Evolutionary conservation across 169 alveolate genomes (phyloP), one percentile per base, ranked within the genome.

Genomic region (Eimeria tenella): DNA sequence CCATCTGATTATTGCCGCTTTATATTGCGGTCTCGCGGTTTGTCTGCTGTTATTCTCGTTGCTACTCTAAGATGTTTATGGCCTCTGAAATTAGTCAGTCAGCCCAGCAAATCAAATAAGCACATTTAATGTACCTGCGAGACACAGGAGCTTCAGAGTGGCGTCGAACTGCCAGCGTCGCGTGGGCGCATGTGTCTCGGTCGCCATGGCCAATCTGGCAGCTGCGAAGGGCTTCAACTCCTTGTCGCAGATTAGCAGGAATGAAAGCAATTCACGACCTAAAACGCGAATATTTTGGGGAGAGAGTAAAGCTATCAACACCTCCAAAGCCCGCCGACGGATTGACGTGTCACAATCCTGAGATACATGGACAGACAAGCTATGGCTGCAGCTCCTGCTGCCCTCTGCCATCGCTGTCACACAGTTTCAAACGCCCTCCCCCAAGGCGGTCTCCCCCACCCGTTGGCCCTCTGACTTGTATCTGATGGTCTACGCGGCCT

Each of bases 341-440:
- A 99, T 98, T 13, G 99, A 98, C 56, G 98, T 95, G 97, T 99
- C 99, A 73, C 98, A 98, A 93, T 99, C 99, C 94, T 98, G 98
- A 63, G 98, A 94, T 31, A 31, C 42, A 31, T 31, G 42, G 42
- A 31, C 42, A 31, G 42, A 31, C 42, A 31, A 31, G 42, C 42
- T 31, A 58, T 58, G 68, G 68, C 68, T 13, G 68, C 68, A 58
- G 68, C 68, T 58, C 21, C 68, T 13, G 68, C 68, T 58, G 68
- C 68, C 2, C 42, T 31, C 42, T 31, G 42, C 42, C 42, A 2
- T 31, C 42, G 42, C 42, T 31, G 42, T 31, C 42, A 31, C 42
- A 2, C 2, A 31, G 42, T 2, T 31, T 31, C 42, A 31, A 31
- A 31, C 42, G 42, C 42, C 42, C 42, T 31, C 42, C 42, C 2